Evolutionary conservation across 1,284 basidiomycete species (phyloP).

Genomic region (Ustilago xerochloae): DNA sequence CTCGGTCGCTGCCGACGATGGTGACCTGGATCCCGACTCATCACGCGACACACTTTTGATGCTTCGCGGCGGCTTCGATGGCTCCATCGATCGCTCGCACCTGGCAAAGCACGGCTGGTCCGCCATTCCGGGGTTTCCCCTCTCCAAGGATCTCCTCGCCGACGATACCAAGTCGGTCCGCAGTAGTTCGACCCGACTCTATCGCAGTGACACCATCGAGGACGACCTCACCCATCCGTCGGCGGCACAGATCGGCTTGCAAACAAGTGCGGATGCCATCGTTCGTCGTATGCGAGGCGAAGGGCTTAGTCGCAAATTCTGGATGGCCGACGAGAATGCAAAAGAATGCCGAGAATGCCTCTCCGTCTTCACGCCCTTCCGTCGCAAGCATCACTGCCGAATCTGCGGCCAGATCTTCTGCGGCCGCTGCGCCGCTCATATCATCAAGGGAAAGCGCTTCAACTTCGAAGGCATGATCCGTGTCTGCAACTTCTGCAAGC

Average conservation of each 20-base stretch:
- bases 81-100: constrained; percentile 38
- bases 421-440: constrained; percentile 85
- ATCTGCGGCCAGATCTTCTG: constrained; percentile 68
- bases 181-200: constrained; percentile 51
- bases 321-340: constrained; percentile 81
- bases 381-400: constrained; percentile 67
- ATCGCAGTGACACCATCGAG: constrained; percentile 49
- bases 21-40: constrained; percentile 36
- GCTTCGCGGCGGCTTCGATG: constrained; percentile 29
- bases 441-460: constrained; percentile 93
- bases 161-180: constrained; percentile 60
- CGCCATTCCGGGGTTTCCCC: constrained; percentile 59
- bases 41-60: constrained; percentile 38
- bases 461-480: constrained; percentile 91
- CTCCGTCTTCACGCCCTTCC: constrained; percentile 62
- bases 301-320: constrained; percentile 62
- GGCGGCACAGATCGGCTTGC: constrained; percentile 42
- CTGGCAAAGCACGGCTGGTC: constrained; percentile 54
- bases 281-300: constrained; percentile 60
- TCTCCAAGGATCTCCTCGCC: constrained; percentile 60
- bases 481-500: constrained; percentile 92
- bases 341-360: constrained; percentile 75
- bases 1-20: constrained; percentile 39
- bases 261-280: constrained; percentile 61
- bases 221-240: constrained; percentile 32